Evolutionary conservation across 257 asterid genomes (phyloP).

Genomic region (Penstemon barbatus): DNA sequence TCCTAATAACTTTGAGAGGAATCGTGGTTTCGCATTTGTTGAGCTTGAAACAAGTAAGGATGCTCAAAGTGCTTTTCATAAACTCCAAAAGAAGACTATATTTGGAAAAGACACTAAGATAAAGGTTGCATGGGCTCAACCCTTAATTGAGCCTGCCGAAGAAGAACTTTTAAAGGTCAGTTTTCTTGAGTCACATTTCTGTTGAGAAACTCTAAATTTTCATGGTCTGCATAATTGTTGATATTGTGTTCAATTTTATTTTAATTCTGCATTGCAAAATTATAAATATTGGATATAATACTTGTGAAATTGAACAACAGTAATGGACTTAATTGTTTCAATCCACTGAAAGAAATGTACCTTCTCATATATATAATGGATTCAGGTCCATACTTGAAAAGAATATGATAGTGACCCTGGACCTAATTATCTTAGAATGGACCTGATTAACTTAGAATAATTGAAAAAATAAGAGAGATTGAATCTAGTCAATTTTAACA

Average conservation of each 20-base stretch:
- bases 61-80: constrained; percentile 66
- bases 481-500: neutral
- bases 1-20: constrained; percentile 50
- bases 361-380: too few relatives aligned
- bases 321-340: too few relatives aligned
- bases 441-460: too few relatives aligned
- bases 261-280: neutral
- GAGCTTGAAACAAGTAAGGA: constrained; percentile 64
- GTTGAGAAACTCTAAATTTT: constrained; percentile 19
- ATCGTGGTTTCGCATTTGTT: constrained; percentile 77
- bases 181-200: constrained; percentile 27
- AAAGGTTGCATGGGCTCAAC: constrained; percentile 77
- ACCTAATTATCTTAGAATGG: too few relatives aligned
- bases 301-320: too few relatives aligned
- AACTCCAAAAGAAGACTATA: constrained; percentile 54
- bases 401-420: too few relatives aligned
- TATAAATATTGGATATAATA: neutral
- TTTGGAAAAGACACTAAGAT: constrained; percentile 46
- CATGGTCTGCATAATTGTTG: constrained; percentile 1
- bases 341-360: too few relatives aligned
- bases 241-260: neutral
- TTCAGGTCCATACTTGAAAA: too few relatives aligned
- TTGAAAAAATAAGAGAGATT: neutral
- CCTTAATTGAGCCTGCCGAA: constrained; percentile 57
- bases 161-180: constrained; percentile 67